A percentile compares a stretch with the other conserved stretches of the same genome.
phyloP scores from a whole-genome alignment of 192 early-diverging fungal genomes.

The Phycomyces blakesleeanus region DNA sequence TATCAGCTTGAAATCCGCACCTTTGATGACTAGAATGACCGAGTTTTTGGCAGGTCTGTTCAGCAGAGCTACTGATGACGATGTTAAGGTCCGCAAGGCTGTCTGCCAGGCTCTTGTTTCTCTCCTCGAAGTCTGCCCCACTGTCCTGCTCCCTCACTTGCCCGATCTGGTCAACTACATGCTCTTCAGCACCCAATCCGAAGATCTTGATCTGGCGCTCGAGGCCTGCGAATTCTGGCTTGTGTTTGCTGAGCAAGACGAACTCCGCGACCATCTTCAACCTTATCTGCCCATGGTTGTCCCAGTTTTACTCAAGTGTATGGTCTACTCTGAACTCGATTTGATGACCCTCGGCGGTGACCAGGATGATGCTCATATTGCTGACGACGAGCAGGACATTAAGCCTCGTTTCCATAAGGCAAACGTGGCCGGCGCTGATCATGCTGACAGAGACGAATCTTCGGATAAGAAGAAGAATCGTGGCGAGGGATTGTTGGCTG shows the following conservation, averaged over 20 bases:
- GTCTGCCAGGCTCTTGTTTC: conserved; percentile 95
- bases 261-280: conserved; percentile 65
- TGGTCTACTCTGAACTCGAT: conserved; percentile 96
- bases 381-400: conserved; percentile 90
- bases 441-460: not conserved
- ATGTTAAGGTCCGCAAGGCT: conserved; percentile 79
- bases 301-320: conserved; percentile 88
- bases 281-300: conserved; percentile 74
- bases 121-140: conserved; percentile 80
- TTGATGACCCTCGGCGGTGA: conserved; percentile 71
- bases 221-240: conserved; percentile 99
- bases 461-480: conserved; percentile 1
- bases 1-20: conserved; percentile 71
- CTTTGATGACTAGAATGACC: conserved; percentile 64
- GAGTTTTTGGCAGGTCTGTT: conserved; percentile 78
- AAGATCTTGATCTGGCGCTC: conserved; percentile 84
- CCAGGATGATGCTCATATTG: conserved; percentile 82
- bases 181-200: conserved; percentile 87
- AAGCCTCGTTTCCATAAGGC: conserved; percentile 91
- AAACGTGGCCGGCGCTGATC: conserved; percentile 46
- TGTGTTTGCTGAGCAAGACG: conserved; percentile 91
- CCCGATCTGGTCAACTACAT: conserved; percentile 92
- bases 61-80: conserved; percentile 77
- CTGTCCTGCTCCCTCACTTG: conserved; percentile 84
- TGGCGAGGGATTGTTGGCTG: not conserved